Conservation (phyloP, 352 stramenopile genomes). For the Phytopythium ostracodes region DNA sequence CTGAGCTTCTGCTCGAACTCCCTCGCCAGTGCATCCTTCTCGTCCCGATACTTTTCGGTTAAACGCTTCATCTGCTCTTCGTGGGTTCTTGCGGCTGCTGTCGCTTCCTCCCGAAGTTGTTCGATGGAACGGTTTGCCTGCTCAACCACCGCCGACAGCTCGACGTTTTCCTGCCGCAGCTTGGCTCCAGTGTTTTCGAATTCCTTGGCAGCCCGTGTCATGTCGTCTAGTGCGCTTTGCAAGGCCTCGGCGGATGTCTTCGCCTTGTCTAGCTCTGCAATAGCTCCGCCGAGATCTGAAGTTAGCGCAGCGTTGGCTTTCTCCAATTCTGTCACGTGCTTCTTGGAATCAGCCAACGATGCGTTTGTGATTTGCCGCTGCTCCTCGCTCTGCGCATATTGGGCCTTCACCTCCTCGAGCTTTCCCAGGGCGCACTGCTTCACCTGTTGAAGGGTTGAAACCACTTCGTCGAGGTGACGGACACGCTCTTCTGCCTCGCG, state of each 20-base stretch:
- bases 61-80: neutral
- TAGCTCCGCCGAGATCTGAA: conserved; percentile 5
- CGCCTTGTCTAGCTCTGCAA: conserved; percentile 8
- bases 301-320: neutral
- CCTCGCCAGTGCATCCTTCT: neutral
- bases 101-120: neutral
- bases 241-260: neutral
- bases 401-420: neutral
- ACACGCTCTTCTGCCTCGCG: neutral
- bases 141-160: neutral
- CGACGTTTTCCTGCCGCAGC: neutral
- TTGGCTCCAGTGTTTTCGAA: neutral
- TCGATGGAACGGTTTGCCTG: neutral
- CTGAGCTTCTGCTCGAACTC: neutral
- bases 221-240: neutral
- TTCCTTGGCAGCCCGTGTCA: neutral
- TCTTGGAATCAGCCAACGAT: neutral
- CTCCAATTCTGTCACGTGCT: neutral
- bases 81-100: neutral
- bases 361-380: neutral
- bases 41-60: neutral
- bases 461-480: neutral
- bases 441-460: neutral
- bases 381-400: neutral
- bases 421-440: neutral